These are phyloP conservation scores for Elsinoe ampelina DNA, from an alignment of 2,329 filamentous ascomycete genomes.

Conservation along the genomic window DNA sequence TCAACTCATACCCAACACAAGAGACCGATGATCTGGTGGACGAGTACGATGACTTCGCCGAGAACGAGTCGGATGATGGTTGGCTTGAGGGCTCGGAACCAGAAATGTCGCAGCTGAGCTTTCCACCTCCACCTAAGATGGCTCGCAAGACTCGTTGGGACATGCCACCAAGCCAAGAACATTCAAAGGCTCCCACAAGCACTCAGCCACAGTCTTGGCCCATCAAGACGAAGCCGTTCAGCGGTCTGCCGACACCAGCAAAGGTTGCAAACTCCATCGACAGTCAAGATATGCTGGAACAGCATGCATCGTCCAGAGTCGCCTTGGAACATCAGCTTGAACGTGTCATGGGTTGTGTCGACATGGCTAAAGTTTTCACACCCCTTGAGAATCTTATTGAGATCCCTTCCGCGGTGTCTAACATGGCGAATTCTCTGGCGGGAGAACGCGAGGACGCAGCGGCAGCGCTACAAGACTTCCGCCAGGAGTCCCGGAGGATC, in stretches of 20 bases:
- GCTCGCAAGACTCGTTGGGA: constrained; percentile 2
- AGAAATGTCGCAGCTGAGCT: background rate
- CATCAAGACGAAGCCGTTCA: background rate
- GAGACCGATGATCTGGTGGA: background rate
- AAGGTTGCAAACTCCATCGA: no score
- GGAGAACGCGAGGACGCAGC: background rate
- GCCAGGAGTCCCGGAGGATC: background rate
- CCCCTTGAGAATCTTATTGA: no score
- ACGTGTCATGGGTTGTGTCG: background rate
- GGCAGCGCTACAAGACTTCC: background rate
- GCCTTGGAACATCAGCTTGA: background rate
- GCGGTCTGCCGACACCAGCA: no score
- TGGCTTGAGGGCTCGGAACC: background rate
- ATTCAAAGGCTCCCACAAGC: no score
- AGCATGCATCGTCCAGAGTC: background rate
- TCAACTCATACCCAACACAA: background rate
- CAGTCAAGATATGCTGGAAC: background rate
- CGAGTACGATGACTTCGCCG: constrained; percentile 1
- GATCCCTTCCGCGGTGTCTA: background rate
- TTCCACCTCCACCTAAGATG: background rate
- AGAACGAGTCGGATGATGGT: background rate
- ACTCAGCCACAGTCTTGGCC: background rate
- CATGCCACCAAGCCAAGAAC: background rate
- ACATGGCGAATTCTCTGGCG: background rate
- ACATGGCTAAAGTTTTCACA: background rate